phyloP scores from a whole-genome alignment of 1,284 basidiomycete genomes.

The Sanghuangporus weigelae region DNA sequence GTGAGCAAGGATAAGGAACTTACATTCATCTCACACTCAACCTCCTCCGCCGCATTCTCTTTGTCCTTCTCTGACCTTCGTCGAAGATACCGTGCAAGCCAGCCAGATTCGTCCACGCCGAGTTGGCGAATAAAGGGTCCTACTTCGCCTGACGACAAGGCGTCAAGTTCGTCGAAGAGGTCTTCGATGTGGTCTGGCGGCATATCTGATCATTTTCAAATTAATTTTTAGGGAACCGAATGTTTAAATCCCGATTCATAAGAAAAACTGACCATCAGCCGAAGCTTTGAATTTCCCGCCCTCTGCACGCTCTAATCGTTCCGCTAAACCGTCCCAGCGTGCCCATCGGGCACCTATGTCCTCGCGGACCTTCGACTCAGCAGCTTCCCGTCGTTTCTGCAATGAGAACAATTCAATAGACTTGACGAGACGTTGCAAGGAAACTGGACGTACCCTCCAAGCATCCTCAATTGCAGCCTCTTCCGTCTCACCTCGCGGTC shows the following conservation, averaged over 20 bases:
- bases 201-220: slow-evolving; percentile 31
- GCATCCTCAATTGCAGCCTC: slow-evolving; percentile 54
- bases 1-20: slow-evolving; percentile 16
- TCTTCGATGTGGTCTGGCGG: slow-evolving; percentile 58
- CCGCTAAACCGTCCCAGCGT: slow-evolving; percentile 46
- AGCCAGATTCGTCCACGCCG: slow-evolving; percentile 46
- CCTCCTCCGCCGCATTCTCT: slow-evolving; percentile 47
- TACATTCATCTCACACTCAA: slow-evolving; percentile 70
- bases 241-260: neutral
- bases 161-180: slow-evolving; percentile 61
- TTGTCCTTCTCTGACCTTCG: slow-evolving; percentile 47
- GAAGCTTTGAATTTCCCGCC: slow-evolving; percentile 34
- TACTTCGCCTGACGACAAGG: slow-evolving; percentile 31
- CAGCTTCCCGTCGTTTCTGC: slow-evolving; percentile 49
- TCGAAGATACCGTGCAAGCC: slow-evolving; percentile 55
- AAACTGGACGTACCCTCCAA: slow-evolving; percentile 57
- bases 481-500: slow-evolving; percentile 66
- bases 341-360: slow-evolving; percentile 49
- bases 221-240: neutral
- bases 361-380: slow-evolving; percentile 46
- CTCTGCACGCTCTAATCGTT: slow-evolving; percentile 51
- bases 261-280: slow-evolving; percentile 37
- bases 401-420: neutral
- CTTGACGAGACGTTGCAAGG: neutral
- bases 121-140: slow-evolving; percentile 30